phyloP scores from a whole-genome alignment of 1,284 basidiomycete species.

The Microbotryum violaceum region DNA sequence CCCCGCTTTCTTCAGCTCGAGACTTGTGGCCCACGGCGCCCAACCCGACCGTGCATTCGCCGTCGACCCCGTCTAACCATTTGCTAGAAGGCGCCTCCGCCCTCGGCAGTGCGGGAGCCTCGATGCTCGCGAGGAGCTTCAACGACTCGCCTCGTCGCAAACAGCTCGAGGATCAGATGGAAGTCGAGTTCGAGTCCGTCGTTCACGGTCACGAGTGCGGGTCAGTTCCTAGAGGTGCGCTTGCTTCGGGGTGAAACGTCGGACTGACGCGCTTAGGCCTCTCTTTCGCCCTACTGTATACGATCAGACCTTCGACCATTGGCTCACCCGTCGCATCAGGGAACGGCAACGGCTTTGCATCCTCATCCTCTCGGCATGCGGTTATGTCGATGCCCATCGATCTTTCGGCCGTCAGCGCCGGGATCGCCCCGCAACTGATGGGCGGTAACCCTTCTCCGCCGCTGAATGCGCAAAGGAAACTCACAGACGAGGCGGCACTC shows the following conservation, averaged over 20 bases:
- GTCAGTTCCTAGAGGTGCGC: slow-evolving; percentile 5
- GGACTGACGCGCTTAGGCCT: neutral
- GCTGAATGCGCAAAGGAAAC: neutral
- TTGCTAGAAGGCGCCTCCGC: neutral
- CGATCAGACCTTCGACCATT: neutral
- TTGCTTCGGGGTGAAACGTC: neutral
- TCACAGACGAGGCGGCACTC: neutral
- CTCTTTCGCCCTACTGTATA: neutral
- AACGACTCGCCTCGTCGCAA: neutral
- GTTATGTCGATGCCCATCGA: slow-evolving; percentile 16
- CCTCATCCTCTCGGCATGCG: neutral
- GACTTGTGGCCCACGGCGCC: slow-evolving; percentile 22
- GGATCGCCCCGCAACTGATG: slow-evolving; percentile 23
- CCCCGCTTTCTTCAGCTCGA: neutral
- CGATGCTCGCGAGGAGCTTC: neutral
- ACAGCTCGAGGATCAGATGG: slow-evolving; percentile 2
- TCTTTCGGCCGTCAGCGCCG: slow-evolving; percentile 15
- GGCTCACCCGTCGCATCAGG: neutral
- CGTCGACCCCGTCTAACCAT: neutral
- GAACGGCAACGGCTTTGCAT: neutral
- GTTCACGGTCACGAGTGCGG: slow-evolving; percentile 22
- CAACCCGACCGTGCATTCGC: neutral
- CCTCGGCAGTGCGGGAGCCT: neutral
- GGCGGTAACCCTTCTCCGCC: slow-evolving; percentile 12
- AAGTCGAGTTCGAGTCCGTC: slow-evolving; percentile 24